phyloP scores from a whole-genome alignment of 345 rosid species.

The Camelina laxa region DNA sequence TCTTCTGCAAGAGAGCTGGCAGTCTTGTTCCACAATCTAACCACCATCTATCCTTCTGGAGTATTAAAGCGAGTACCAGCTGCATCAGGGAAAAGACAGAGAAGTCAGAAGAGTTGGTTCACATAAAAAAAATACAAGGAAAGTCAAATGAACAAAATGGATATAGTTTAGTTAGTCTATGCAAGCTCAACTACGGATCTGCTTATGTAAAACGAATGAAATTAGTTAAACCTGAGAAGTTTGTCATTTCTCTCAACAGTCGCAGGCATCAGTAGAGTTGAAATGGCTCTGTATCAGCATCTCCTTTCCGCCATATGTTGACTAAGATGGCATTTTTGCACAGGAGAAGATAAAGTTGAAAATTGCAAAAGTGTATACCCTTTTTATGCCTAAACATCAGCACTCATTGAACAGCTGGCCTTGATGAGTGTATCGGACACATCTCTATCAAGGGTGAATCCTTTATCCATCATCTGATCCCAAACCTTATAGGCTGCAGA shows the following conservation, averaged over 20 bases:
- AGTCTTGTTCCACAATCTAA: slow-evolving; percentile 17
- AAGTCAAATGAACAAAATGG: background rate
- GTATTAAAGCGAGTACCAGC: slow-evolving; percentile 3
- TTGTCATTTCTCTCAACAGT: slow-evolving; percentile 28
- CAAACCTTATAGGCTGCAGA: slow-evolving; percentile 74
- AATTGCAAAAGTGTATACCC: slow-evolving; percentile 3
- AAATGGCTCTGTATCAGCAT: slow-evolving; percentile 17
- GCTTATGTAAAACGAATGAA: slow-evolving; percentile 11
- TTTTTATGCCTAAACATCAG: slow-evolving; percentile 32
- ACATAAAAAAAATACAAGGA: background rate
- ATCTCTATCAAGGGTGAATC: slow-evolving; percentile 84
- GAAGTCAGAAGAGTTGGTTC: slow-evolving; percentile 17
- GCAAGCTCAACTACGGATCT: slow-evolving; percentile 18
- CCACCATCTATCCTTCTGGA: slow-evolving; percentile 23
- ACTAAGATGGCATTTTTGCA: slow-evolving; percentile 21
- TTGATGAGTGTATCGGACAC: slow-evolving; percentile 68
- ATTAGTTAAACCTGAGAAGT: slow-evolving; percentile 47
- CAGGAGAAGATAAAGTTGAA: slow-evolving; percentile 16
- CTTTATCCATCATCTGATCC: slow-evolving; percentile 99
- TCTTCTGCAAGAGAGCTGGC: slow-evolving; percentile 9
- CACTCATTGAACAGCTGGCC: slow-evolving; percentile 37
- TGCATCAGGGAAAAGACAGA: slow-evolving; percentile 16
- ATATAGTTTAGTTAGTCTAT: slow-evolving; percentile 8
- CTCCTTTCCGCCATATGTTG: slow-evolving; percentile 23
- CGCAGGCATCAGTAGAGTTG: slow-evolving; percentile 28